Percentiles rank a stretch among this genome's conserved stretches.
These are phyloP conservation scores for Cryptosporidium tyzzeri DNA, from an alignment of 169 alveolate genomes.

Conservation along the genomic window DNA sequence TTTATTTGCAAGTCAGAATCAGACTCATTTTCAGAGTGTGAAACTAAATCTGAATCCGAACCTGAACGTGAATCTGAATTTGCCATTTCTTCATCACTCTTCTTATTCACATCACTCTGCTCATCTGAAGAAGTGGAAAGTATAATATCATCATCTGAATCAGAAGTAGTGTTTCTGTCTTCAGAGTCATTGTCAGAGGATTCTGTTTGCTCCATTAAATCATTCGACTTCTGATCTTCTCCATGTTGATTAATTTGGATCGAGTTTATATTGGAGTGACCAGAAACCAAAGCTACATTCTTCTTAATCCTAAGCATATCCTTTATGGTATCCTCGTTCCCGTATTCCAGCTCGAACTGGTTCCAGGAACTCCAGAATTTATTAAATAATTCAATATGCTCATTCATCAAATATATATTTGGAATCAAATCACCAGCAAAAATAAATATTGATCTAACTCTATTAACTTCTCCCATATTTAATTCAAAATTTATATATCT, in stretches of 20 bases:
- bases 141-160: conserved; percentile 29
- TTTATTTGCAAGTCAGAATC: not conserved
- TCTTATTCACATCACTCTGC: not conserved
- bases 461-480: conserved; percentile 61
- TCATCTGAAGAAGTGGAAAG: conserved; percentile 24
- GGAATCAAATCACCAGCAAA: conserved; percentile 57
- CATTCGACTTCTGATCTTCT: not conserved
- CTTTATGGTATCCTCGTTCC: conserved; percentile 62
- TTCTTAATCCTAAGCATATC: conserved; percentile 46
- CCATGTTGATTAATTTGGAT: not conserved
- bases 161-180: conserved; percentile 9
- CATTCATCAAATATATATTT: conserved; percentile 32
- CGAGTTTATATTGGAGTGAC: conserved; percentile 24
- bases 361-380: conserved; percentile 62
- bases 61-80: not conserved
- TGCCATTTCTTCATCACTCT: not conserved
- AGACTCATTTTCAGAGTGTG: not conserved
- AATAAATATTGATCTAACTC: conserved; percentile 43
- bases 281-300: conserved; percentile 37
- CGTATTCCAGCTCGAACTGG: conserved; percentile 55
- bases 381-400: not conserved
- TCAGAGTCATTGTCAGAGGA: not conserved
- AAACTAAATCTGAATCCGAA: no score
- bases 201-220: not conserved
- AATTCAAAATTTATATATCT: conserved; percentile 45